Conservation (phyloP, 2,329 filamentous ascomycete species). For the Colletotrichum orbiculare region DNA sequence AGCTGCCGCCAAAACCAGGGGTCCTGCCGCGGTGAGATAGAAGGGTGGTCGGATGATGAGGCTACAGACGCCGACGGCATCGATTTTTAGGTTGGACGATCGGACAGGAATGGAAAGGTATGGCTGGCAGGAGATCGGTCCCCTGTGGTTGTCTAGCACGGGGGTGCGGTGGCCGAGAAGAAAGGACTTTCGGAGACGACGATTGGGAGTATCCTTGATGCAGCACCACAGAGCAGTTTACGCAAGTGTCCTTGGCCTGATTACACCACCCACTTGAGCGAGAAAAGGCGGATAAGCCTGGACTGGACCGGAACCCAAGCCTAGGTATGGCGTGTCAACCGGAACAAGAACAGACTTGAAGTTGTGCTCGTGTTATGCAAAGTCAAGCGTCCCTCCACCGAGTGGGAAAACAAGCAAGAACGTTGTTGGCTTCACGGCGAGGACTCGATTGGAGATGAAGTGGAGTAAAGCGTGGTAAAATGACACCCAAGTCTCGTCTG, state of each 20-base stretch:
- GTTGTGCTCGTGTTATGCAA: constrained; percentile 9
- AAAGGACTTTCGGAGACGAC: background rate
- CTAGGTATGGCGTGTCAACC: too few relatives aligned
- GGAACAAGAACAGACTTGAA: background rate
- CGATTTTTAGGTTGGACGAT: constrained; percentile 30
- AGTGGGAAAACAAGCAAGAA: constrained; percentile 22
- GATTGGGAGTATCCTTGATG: constrained; percentile 1
- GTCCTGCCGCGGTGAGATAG: constrained; percentile 18
- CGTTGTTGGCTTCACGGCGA: constrained; percentile 10
- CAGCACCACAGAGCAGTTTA: constrained; percentile 2
- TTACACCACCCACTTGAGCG: background rate
- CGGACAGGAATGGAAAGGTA: constrained; percentile 17
- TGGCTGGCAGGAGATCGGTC: background rate
- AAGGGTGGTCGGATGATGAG: constrained; percentile 26
- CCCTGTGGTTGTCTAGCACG: constrained; percentile 7
- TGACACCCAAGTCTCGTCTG: too few relatives aligned
- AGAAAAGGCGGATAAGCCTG: background rate
- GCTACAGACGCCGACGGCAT: constrained; percentile 20
- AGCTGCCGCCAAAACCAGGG: constrained; percentile 25
- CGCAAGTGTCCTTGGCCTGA: background rate
- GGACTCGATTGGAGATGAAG: constrained; percentile 6
- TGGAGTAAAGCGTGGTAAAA: background rate
- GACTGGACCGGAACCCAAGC: background rate
- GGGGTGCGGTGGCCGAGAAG: background rate
- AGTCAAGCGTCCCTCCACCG: constrained; percentile 14